Conservation (phyloP, 495 filamentous ascomycete genomes). For the Lasiosphaeria ovina region DNA sequence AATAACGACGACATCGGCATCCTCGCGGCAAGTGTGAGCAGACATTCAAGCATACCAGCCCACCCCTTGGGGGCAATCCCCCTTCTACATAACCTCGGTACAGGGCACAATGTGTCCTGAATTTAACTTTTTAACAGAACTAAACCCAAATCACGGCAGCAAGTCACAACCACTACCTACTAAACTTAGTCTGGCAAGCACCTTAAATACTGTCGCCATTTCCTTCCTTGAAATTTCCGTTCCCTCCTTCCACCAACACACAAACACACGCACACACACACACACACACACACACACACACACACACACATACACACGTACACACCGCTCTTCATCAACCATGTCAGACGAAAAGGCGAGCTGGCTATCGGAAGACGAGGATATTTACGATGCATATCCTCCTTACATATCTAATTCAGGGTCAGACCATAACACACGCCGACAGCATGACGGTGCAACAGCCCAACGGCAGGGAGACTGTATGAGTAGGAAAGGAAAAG, state of each 20-base stretch:
- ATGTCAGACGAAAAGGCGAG: background rate
- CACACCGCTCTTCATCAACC: background rate
- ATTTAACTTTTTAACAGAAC: too few relatives aligned
- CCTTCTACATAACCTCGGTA: too few relatives aligned
- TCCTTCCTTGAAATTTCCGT: background rate
- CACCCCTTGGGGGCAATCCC: too few relatives aligned
- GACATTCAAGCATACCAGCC: too few relatives aligned
- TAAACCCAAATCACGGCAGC: too few relatives aligned
- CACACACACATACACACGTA: background rate
- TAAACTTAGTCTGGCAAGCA: too few relatives aligned
- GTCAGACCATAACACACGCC: conserved; percentile 5
- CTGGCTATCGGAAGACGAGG: background rate
- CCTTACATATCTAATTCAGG: conserved; percentile 1
- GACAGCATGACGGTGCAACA: background rate
- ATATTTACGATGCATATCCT: conserved; percentile 2
- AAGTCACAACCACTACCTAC: too few relatives aligned
- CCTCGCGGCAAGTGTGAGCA: too few relatives aligned
- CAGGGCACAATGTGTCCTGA: too few relatives aligned
- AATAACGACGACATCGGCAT: too few relatives aligned
- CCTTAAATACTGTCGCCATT: background rate
- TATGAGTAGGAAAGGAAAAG: conserved; percentile 4
- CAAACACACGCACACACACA: background rate
- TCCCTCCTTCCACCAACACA: background rate
- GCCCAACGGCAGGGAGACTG: conserved; percentile 5
- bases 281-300: background rate